These are phyloP conservation scores for Amphicarpaea edgeworthii DNA, from an alignment of 306 rosid genomes.

Conservation along the genomic window DNA sequence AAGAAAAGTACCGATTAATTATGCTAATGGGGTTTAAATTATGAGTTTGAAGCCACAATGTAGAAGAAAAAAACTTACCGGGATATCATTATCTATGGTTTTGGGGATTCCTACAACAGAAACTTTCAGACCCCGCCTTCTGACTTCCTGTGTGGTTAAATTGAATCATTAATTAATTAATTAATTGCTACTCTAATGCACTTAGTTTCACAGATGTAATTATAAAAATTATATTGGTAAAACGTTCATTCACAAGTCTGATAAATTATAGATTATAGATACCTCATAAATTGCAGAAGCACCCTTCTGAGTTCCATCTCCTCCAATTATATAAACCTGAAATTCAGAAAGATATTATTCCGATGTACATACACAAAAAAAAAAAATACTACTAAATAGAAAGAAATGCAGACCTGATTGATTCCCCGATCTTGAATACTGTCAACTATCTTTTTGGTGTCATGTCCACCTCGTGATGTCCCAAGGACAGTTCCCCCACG, in stretches of 20 bases:
- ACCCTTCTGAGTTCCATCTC: constrained; percentile 98
- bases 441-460: constrained; percentile 86
- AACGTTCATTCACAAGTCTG: constrained; percentile 8
- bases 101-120: constrained; percentile 91
- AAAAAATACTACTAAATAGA: not conserved
- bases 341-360: constrained; percentile 38
- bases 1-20: constrained; percentile 11
- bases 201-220: constrained; percentile 25
- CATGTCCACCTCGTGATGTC: constrained; percentile 95
- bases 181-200: not conserved
- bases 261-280: constrained; percentile 31
- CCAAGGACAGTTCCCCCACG: constrained; percentile 95
- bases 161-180: constrained; percentile 16
- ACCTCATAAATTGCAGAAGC: constrained; percentile 96
- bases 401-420: constrained; percentile 71
- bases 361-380: not conserved
- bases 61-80: constrained; percentile 54
- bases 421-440: constrained; percentile 93
- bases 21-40: constrained; percentile 29
- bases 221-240: not conserved
- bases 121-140: constrained; percentile 91
- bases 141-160: constrained; percentile 74
- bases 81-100: constrained; percentile 96
- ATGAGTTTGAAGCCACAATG: constrained; percentile 11
- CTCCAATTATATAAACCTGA: constrained; percentile 98